Evolutionary conservation across 2,329 filamentous ascomycete genomes (phyloP), one percentile per base, ranked within the genome.

Genomic region (Amesomyces nigricolor): DNA sequence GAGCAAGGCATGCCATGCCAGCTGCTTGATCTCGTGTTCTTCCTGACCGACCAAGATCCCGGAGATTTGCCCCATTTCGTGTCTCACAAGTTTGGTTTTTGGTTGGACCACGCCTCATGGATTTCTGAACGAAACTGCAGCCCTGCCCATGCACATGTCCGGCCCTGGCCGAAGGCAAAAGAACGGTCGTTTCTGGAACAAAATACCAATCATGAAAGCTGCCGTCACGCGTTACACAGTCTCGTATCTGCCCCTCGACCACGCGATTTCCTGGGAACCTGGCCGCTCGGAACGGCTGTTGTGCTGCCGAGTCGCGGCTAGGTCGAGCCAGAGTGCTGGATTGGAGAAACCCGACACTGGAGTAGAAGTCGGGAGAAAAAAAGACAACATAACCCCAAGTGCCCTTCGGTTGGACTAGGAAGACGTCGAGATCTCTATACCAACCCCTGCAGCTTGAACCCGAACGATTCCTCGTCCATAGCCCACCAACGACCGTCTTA

Each of bases 171-270:
- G 42, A 37, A 51, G 47, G 39, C 51, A 30, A 37, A 42, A 57
- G 44, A 61, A 45, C 22, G 32, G 30, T 19, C 51, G 39, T 54
- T 51, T 52, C 5, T 13, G 44, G 17, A 37, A 56, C 43, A 8
- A 35, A 19, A 16, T 11, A 43, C 39, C 49, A 51, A 6, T 39
- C 42, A 52, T 38, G 39, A 56, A 26, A 46, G 40, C 50, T 22
- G 38, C 45, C 47, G 59, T 64, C 58, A 57, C 53, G 55, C 60
- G 62, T 63, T 63, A 60, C 62, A 64, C 61, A n/a, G 54, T 30
- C 54, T 63, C 58, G 61, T 62, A 61, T 63, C 40, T 19, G 40
- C 49, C 43, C 22, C 10, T 53, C 35, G 35, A 11, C 32, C 32
- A 43, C 14, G 39, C 29, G 11, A 54, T 17, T n/a, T 26, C 22